Base-by-base conservation (phyloP, 345 rosid species). In the Eutrema heterophyllum region DNA sequence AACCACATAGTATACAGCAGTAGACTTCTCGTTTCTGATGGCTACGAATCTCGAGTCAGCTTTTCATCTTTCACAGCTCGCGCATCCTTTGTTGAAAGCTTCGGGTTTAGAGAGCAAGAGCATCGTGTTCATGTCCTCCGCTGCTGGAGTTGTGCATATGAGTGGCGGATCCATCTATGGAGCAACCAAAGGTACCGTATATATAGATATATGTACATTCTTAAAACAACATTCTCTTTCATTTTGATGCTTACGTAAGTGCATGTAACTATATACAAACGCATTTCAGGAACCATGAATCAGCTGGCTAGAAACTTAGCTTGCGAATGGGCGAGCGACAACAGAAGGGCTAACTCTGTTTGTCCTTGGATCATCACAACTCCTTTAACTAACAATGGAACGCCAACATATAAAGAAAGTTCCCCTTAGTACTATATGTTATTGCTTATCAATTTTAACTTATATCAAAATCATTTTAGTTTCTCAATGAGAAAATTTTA, bases 21-120 rank as follows among this genome's bases (percentile, higher is more conserved):
- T 77, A 60, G 97, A 90, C 18, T 79, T 83, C 69, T 84, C 92
- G 7, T 67, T 54, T 75, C 82, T 83, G 13, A 73, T 91, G 82
- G 56, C 82, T 3, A 87, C 88, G 54, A 91, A 91, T 74, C 77
- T 91, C 16, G 92, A 88, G 79, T 88, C 97, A 68, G 76, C 81
- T 76, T 90, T 83, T 77, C 86, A 88, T 83, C 30, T 88, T n/a
- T 79, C 86, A 73, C 97, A 88, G 62, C 88, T 88, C 33, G 84
- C 88, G 1, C 79, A 88, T 80, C 89, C 93, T 7, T 80, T 90
- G 24, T 70, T 91, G 46, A 87, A 83, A 66, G 80, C 86, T 46
- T 88, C 97, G 5, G 82, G 79, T 21, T 72, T 41, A 36, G 94
- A 87, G 74, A 85, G 84, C 40, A 80, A 87, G 74, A 85, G 84